A percentile compares a stretch with the other conserved stretches of the same genome.
Evolutionary conservation across 2,329 filamentous ascomycete genomes (phyloP).

Genomic region (Hymenoscyphus repandus): DNA sequence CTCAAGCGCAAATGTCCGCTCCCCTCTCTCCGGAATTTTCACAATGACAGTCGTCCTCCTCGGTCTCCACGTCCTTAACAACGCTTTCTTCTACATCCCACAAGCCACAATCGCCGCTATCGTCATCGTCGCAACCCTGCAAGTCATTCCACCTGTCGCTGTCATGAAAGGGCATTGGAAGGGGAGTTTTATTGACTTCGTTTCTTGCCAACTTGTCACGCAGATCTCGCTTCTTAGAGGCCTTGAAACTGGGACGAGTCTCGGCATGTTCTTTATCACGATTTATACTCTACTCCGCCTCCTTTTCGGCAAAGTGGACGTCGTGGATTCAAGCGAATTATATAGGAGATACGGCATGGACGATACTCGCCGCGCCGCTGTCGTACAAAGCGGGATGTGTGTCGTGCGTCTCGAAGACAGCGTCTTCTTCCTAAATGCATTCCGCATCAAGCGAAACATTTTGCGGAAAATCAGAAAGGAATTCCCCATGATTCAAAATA

Average conservation of each 20-base stretch:
- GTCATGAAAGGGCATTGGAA: not conserved
- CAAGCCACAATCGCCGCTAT: constrained; percentile 60
- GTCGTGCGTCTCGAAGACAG: constrained; percentile 8
- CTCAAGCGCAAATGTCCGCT: constrained; percentile 57
- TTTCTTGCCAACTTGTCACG: not conserved
- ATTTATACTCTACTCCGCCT: constrained; percentile 10
- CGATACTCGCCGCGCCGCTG: not conserved
- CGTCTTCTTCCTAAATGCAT: constrained; percentile 15
- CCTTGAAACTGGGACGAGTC: constrained; percentile 32
- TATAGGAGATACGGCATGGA: constrained; percentile 1
- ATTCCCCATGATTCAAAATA: not conserved
- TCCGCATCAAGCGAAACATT: constrained; percentile 3
- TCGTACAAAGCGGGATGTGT: constrained; percentile 8
- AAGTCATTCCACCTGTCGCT: not conserved
- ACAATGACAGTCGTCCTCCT: constrained; percentile 57
- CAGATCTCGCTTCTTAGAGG: not conserved
- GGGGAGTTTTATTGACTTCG: constrained; percentile 4
- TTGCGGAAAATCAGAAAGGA: constrained; percentile 2
- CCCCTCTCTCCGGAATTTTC: constrained; percentile 54
- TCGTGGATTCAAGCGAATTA: constrained; percentile 4
- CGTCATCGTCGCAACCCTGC: constrained; percentile 34
- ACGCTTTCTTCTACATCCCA: constrained; percentile 62
- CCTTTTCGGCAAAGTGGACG: constrained; percentile 6
- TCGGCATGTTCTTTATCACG: constrained; percentile 7
- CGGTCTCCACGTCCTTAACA: constrained; percentile 55